Base-by-base conservation (phyloP, 805 yeast genomes). In the Sugiyamaella mastotermitis region DNA sequence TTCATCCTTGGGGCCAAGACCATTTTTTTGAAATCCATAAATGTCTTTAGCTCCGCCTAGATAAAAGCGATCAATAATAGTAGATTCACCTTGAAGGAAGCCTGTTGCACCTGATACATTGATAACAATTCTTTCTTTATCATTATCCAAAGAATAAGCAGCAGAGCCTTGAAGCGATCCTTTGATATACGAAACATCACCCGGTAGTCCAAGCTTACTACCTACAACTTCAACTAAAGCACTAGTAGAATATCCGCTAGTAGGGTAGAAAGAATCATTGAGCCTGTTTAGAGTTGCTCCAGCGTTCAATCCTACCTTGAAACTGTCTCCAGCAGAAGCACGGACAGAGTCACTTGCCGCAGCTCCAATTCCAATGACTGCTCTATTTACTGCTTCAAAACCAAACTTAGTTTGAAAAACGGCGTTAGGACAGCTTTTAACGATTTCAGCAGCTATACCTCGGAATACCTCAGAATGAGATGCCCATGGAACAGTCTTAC, bases 61-160 rank as follows among this genome's bases (percentile, higher is more conserved):
- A 53, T 80, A 83, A 56, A 86, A 88, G 49, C 80, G 73, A 60
- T 90, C 97, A 47, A 78, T 68, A 20, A 80, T 58, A 2, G 81
- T 61, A 38, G 62, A 39, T 44, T 52, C 42, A 28, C 34, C 43
- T 14, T 33, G 32, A 2, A 37, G 40, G n/a, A 42, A 20, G 16
- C 40, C 39, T 1, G 32, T 35, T 22, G 35, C 40, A 4, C 43
- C 47, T 5, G 33, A 14, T 21, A 47, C 29, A 18, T 47, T 41
- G 21, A 52, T 40, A 11, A 45, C 46, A 5, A 55, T 35, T n/a
- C 46, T 42, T 22, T 47, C 45, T 25, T 39, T 33, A 3, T 40
- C 15, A 5, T 49, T 45, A 14, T 42, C 44, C 5, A 52, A 42
- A 11, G 52, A 47, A 15, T 37, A 31, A 23, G 45, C 47, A 21